These are phyloP conservation scores for Pulchroboletus neoregius DNA, from an alignment of 1,284 basidiomycete genomes.

Conservation along the genomic window DNA sequence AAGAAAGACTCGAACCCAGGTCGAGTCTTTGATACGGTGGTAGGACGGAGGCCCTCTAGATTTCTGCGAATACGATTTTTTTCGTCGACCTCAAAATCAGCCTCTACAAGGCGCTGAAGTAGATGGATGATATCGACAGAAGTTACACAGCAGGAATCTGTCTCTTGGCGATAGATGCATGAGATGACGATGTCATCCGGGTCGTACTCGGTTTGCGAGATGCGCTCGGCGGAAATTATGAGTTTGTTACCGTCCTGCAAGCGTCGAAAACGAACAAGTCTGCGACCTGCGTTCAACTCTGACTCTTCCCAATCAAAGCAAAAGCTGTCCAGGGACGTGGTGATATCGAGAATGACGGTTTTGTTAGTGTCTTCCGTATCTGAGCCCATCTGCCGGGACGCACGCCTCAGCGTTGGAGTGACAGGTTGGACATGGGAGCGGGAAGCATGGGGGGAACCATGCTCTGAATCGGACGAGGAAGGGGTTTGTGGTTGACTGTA, in stretches of 20 bases:
- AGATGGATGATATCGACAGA: slow-evolving; percentile 95
- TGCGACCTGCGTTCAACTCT: slow-evolving; percentile 57
- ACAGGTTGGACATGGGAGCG: slow-evolving; percentile 9
- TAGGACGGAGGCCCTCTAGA: slow-evolving; percentile 87
- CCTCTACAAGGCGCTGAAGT: slow-evolving; percentile 82
- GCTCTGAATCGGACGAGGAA: slow-evolving; percentile 31
- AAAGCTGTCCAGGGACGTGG: slow-evolving; percentile 51
- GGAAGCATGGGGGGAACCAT: slow-evolving; percentile 16
- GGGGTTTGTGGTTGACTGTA: slow-evolving; percentile 33
- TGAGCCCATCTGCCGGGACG: slow-evolving; percentile 18
- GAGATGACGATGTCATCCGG: slow-evolving; percentile 66
- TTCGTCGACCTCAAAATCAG: slow-evolving; percentile 88
- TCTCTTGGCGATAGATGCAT: slow-evolving; percentile 85
- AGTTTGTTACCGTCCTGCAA: slow-evolving; percentile 58
- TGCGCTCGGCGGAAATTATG: slow-evolving; percentile 59
- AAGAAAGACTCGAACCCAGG: slow-evolving; percentile 82
- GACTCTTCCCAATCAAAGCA: slow-evolving; percentile 53
- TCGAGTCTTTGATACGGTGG: slow-evolving; percentile 87
- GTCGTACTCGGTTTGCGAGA: slow-evolving; percentile 57
- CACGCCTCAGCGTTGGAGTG: slow-evolving; percentile 24
- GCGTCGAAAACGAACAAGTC: slow-evolving; percentile 68
- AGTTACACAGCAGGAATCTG: slow-evolving; percentile 80
- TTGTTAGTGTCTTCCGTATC: slow-evolving; percentile 38
- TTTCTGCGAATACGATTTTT: slow-evolving; percentile 95
- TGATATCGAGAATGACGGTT: slow-evolving; percentile 53